These are phyloP conservation scores for Aspergillus cristatus DNA, from an alignment of 495 filamentous ascomycete genomes.

Conservation along the genomic window DNA sequence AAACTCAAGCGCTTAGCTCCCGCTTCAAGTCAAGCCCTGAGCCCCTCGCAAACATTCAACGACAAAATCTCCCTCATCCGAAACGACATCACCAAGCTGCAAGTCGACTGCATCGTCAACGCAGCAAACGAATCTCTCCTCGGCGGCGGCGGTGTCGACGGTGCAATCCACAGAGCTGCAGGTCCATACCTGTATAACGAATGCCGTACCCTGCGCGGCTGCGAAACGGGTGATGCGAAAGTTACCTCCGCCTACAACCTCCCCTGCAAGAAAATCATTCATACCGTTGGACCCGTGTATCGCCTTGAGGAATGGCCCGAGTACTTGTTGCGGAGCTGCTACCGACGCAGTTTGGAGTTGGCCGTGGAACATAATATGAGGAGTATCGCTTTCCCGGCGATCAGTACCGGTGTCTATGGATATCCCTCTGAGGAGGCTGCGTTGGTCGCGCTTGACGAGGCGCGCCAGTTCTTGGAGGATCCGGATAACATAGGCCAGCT, in stretches of 20 bases:
- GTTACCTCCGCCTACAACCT: slow-evolving; percentile 72
- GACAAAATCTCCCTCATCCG: slow-evolving; percentile 60
- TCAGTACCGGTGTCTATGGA: slow-evolving; percentile 86
- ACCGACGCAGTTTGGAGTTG: slow-evolving; percentile 61
- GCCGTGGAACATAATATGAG: slow-evolving; percentile 55
- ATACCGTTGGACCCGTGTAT: slow-evolving; percentile 89
- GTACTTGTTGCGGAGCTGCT: slow-evolving; percentile 56
- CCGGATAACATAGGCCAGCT: slow-evolving; percentile 44
- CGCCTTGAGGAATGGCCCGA: slow-evolving; percentile 29
- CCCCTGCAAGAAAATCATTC: slow-evolving; percentile 71
- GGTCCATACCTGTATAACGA: slow-evolving; percentile 60
- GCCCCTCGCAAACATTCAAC: slow-evolving; percentile 54
- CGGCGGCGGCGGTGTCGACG: slow-evolving; percentile 82
- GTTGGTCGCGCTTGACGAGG: slow-evolving; percentile 53
- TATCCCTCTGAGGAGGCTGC: slow-evolving; percentile 73
- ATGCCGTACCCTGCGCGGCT: slow-evolving; percentile 60
- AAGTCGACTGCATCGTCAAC: slow-evolving; percentile 82
- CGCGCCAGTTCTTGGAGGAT: slow-evolving; percentile 60
- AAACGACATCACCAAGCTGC: slow-evolving; percentile 74
- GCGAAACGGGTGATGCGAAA: slow-evolving; percentile 70
- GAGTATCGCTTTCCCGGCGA: slow-evolving; percentile 69
- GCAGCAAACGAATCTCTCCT: slow-evolving; percentile 75
- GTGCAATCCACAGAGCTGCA: slow-evolving; percentile 79
- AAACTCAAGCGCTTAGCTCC: slow-evolving; percentile 22
- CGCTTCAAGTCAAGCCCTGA: slow-evolving; percentile 10